A percentile compares a stretch with the other conserved stretches of the same genome.
Conservation (phyloP, 192 early-diverging fungal genomes). For the Coemansia sp. region DNA sequence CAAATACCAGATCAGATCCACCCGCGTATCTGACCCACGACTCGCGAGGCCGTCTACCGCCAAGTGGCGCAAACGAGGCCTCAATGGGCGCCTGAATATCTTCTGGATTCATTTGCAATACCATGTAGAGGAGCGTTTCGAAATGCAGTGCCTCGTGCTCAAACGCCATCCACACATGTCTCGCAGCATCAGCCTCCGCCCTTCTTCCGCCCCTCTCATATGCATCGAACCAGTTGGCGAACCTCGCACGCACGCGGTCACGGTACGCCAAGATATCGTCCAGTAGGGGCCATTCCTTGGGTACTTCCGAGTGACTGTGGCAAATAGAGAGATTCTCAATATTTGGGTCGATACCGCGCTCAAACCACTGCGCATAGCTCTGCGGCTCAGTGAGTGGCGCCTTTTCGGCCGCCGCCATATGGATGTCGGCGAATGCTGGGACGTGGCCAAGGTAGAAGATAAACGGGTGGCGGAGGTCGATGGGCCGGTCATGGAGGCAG, state of each 20-base stretch:
- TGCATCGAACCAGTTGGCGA: slow-evolving; percentile 50
- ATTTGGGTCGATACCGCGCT: slow-evolving; percentile 93
- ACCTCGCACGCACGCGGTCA: slow-evolving; percentile 63
- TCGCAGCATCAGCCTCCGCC: slow-evolving; percentile 26
- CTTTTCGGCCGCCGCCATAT: slow-evolving; percentile 49
- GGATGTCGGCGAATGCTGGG: slow-evolving; percentile 69
- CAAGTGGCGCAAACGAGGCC: slow-evolving; percentile 1
- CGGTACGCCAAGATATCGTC: slow-evolving; percentile 68
- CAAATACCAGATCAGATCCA: slow-evolving; percentile 54
- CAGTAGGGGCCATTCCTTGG: slow-evolving; percentile 73
- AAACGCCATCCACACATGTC: slow-evolving; percentile 84
- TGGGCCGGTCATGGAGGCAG: slow-evolving; percentile 71
- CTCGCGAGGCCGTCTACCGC: slow-evolving; percentile 13
- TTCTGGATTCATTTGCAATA: slow-evolving; percentile 61
- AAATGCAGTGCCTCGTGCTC: slow-evolving; percentile 96
- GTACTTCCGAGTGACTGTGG: slow-evolving; percentile 76
- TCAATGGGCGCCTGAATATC: slow-evolving; percentile 28
- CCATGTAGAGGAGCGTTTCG: slow-evolving; percentile 91
- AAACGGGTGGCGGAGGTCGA: slow-evolving; percentile 82
- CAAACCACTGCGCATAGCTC: slow-evolving; percentile 78
- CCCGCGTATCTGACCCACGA: slow-evolving; percentile 33
- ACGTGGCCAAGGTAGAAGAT: slow-evolving; percentile 92
- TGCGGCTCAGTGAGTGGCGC: slow-evolving; percentile 63
- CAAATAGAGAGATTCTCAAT: slow-evolving; percentile 72
- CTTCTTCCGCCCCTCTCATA: slow-evolving; percentile 15